Conservation (phyloP, 805 yeast species). For the Ogataea paraovalis region DNA sequence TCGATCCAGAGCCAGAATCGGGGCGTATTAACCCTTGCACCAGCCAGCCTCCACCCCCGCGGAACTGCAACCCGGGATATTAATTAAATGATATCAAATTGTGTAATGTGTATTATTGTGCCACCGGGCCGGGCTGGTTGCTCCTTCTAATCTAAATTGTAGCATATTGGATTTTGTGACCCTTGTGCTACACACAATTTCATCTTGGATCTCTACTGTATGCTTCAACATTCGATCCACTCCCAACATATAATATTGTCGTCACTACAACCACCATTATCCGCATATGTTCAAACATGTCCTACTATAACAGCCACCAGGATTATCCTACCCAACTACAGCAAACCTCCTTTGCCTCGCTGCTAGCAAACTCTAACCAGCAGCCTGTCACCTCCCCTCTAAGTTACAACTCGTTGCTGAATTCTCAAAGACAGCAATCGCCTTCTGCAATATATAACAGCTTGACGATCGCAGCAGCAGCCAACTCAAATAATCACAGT, state of each 20-base stretch:
- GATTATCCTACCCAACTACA: conserved; percentile 7
- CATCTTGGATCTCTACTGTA: no score
- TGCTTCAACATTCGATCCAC: no score
- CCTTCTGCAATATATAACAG: conserved; percentile 16
- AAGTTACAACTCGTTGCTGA: conserved; percentile 11
- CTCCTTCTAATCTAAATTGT: no score
- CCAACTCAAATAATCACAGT: background rate
- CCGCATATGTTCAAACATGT: background rate
- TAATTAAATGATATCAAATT: no score
- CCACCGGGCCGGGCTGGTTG: no score
- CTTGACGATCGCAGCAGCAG: background rate
- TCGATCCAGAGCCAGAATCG: no score
- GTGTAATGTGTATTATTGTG: no score
- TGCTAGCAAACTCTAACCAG: background rate
- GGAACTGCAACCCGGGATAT: no score
- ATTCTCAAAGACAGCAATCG: conserved; percentile 12
- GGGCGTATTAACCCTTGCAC: no score
- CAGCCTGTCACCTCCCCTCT: conserved; percentile 9
- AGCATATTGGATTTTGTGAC: no score
- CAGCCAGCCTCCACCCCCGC: no score
- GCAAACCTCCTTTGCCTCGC: conserved; percentile 17
- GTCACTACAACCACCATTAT: background rate
- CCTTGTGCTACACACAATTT: no score
- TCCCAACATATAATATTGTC: background rate
- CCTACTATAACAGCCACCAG: background rate